phyloP scores from a whole-genome alignment of 2,329 filamentous ascomycete genomes.

The Aaosphaeria arxii region DNA sequence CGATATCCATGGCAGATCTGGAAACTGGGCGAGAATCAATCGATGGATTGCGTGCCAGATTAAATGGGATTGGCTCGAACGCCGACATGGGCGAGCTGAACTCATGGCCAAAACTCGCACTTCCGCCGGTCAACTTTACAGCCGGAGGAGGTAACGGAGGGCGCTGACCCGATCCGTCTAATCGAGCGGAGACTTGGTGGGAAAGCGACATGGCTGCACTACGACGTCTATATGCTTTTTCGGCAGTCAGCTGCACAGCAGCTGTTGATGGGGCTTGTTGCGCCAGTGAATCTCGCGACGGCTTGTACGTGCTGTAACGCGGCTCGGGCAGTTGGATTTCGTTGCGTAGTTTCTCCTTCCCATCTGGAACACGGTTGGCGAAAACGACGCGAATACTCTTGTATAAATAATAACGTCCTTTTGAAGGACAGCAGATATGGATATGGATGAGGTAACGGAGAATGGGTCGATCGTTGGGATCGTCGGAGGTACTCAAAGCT shows the following conservation, averaged over 20 bases:
- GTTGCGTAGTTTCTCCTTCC: conserved; percentile 86
- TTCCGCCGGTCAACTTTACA: conserved; percentile 28
- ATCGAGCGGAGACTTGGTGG: conserved; percentile 23
- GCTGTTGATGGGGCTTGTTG: conserved; percentile 17
- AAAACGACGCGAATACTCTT: conserved; percentile 93
- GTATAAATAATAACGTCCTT: conserved; percentile 84
- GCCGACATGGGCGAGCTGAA: conserved; percentile 24
- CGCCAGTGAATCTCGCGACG: conserved; percentile 44
- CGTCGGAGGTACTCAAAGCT: conserved; percentile 47
- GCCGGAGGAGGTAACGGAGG: conserved; percentile 29
- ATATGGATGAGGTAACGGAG: conserved; percentile 88
- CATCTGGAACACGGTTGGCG: conserved; percentile 92
- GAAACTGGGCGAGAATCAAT: conserved; percentile 30
- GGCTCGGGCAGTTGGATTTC: conserved; percentile 89
- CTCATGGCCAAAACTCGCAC: conserved; percentile 17
- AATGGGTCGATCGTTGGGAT: conserved; percentile 63
- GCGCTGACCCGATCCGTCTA: conserved; percentile 20
- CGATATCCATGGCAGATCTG: conserved; percentile 29
- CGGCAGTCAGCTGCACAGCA: conserved; percentile 18
- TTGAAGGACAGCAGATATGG: conserved; percentile 84
- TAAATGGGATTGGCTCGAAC: conserved; percentile 55
- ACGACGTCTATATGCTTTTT: conserved; percentile 26
- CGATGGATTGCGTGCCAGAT: conserved; percentile 30
- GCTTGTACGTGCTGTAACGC: conserved; percentile 79
- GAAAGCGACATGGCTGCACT: conserved; percentile 29